These are phyloP conservation scores for Bjerkandera adusta DNA, from an alignment of 1,284 basidiomycete genomes.

Conservation along the genomic window DNA sequence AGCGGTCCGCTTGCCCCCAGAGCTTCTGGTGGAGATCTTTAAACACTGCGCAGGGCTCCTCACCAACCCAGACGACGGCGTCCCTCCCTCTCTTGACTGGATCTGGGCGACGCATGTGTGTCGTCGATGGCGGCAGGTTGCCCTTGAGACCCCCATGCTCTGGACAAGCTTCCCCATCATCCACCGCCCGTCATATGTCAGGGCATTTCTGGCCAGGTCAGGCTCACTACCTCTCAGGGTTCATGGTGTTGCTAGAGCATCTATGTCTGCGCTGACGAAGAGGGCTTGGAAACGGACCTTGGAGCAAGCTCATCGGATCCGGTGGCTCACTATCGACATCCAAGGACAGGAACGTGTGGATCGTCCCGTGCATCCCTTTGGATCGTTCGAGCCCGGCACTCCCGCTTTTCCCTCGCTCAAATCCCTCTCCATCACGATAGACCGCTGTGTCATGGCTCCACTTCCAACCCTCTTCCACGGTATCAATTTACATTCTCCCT, in stretches of 20 bases:
- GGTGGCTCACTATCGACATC: too few species aligned
- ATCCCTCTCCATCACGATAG: background rate
- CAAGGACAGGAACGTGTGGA: too few species aligned
- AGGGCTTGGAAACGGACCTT: too few species aligned
- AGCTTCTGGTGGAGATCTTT: constrained; percentile 1
- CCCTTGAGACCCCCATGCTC: background rate
- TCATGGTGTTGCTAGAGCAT: too few species aligned
- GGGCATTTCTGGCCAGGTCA: background rate
- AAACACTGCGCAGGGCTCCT: background rate
- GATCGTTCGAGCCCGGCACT: too few species aligned
- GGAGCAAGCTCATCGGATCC: background rate
- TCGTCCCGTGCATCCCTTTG: too few species aligned
- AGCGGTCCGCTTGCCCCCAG: background rate
- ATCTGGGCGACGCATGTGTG: background rate
- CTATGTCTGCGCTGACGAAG: too few species aligned
- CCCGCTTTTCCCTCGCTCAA: background rate
- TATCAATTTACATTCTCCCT: background rate
- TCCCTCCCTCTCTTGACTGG: background rate
- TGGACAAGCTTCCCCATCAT: background rate
- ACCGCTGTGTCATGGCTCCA: background rate
- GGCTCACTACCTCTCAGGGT: background rate
- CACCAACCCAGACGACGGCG: background rate
- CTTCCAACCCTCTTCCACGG: background rate
- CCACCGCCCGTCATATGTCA: background rate
- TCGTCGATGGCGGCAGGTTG: background rate